Conservation (phyloP, 176 grass and related monocot species). For the Pontederia paniculata region DNA sequence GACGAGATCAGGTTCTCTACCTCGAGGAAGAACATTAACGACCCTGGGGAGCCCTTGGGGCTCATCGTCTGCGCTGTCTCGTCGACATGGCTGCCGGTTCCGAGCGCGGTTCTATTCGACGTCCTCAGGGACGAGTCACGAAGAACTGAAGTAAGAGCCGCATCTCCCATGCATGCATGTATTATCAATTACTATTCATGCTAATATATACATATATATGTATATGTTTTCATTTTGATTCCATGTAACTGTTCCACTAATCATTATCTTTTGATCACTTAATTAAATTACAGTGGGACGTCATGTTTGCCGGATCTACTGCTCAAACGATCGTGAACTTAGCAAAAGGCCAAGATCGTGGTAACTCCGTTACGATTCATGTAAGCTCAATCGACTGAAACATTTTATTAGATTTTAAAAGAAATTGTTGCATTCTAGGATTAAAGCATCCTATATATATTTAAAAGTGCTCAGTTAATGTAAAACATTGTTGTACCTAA, state of each 20-base stretch:
- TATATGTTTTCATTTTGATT: no score
- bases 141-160: constrained; percentile 29
- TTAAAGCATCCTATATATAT: no score
- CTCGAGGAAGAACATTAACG: constrained; percentile 32
- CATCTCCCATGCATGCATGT: neutral
- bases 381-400: constrained; percentile 18
- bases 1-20: constrained; percentile 31
- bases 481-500: no score
- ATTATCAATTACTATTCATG: no score
- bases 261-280: no score
- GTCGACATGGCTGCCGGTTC: constrained; percentile 55
- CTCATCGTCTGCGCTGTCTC: constrained; percentile 48
- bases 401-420: neutral
- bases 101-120: constrained; percentile 25
- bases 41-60: constrained; percentile 59
- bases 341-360: constrained; percentile 56
- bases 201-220: no score
- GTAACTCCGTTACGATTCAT: constrained; percentile 55
- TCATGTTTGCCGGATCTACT: constrained; percentile 18
- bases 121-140: constrained; percentile 50
- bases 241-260: no score
- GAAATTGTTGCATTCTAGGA: neutral
- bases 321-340: constrained; percentile 32
- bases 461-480: no score
- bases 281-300: constrained; percentile 45